Conservation (phyloP, 495 filamentous ascomycete species). For the Daldinia caldariorum region DNA sequence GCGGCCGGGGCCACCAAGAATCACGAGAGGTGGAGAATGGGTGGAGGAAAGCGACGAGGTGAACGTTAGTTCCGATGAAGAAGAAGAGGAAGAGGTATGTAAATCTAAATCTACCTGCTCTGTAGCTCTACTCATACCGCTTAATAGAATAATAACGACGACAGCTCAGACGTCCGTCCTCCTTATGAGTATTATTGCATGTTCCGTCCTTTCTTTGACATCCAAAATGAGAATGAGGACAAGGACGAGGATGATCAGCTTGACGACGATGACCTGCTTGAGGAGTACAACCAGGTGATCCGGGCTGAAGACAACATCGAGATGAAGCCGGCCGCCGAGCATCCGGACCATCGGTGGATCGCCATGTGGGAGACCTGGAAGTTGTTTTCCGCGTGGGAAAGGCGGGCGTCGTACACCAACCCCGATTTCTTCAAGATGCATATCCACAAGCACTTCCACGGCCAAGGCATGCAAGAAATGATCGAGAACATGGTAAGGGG, state of each 20-base stretch:
- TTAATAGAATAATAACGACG: constrained; percentile 16
- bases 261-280: constrained; percentile 29
- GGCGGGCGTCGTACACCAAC: constrained; percentile 33
- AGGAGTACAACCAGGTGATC: constrained; percentile 26
- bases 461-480: constrained; percentile 33
- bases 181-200: constrained; percentile 34
- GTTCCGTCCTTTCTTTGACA: constrained; percentile 39
- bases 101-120: not conserved
- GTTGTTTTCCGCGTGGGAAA: constrained; percentile 33
- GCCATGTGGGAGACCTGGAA: constrained; percentile 42
- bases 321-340: constrained; percentile 31
- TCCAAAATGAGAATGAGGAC: constrained; percentile 33
- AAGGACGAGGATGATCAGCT: constrained; percentile 34
- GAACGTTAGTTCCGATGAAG: constrained; percentile 21
- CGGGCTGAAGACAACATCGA: constrained; percentile 34
- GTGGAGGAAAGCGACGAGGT: constrained; percentile 16
- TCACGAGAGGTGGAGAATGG: constrained; percentile 9
- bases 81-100: constrained; percentile 33
- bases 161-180: constrained; percentile 16
- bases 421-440: constrained; percentile 39
- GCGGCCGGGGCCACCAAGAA: constrained; percentile 19
- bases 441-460: constrained; percentile 34
- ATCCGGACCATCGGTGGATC: constrained; percentile 35
- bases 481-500: constrained; percentile 41
- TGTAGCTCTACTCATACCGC: constrained; percentile 7